phyloP scores from a whole-genome alignment of 2,329 filamentous ascomycete species.

The Endothia cerciana region DNA sequence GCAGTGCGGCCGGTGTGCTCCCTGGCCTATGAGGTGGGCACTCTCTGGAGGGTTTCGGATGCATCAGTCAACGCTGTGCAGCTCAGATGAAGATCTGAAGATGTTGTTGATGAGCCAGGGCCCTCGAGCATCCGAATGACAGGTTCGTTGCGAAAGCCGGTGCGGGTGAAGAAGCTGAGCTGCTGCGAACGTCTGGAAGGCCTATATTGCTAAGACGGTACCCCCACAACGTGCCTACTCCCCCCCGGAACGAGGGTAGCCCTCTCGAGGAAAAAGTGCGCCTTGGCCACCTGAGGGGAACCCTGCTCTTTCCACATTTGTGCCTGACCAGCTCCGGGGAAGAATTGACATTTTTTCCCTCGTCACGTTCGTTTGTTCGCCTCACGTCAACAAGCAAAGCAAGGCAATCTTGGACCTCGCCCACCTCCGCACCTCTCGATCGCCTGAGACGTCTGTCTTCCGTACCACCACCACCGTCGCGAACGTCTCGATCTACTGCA shows the following conservation, averaged over 20 bases:
- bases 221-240: not conserved
- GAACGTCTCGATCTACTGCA: not conserved
- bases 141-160: not conserved
- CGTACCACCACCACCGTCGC: not conserved
- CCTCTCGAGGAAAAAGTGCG: not conserved
- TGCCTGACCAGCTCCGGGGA: conserved; percentile 13
- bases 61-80: not conserved
- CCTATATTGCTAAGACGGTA: conserved; percentile 2
- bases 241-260: not conserved
- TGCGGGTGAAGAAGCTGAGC: not conserved
- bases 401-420: not conserved
- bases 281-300: conserved; percentile 12
- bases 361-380: conserved; percentile 9
- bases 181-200: conserved; percentile 3
- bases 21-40: not conserved
- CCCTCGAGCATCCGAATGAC: not conserved
- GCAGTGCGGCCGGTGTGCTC: not conserved
- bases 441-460: not conserved
- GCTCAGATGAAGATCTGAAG: not conserved
- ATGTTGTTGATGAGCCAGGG: not conserved
- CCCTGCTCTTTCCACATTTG: conserved; percentile 17
- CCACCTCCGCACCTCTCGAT: not conserved
- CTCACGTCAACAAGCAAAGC: conserved; percentile 2
- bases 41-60: not conserved
- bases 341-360: conserved; percentile 16